phyloP scores from a whole-genome alignment of 2,329 filamentous ascomycete genomes.

The Grosmannia huntii region DNA sequence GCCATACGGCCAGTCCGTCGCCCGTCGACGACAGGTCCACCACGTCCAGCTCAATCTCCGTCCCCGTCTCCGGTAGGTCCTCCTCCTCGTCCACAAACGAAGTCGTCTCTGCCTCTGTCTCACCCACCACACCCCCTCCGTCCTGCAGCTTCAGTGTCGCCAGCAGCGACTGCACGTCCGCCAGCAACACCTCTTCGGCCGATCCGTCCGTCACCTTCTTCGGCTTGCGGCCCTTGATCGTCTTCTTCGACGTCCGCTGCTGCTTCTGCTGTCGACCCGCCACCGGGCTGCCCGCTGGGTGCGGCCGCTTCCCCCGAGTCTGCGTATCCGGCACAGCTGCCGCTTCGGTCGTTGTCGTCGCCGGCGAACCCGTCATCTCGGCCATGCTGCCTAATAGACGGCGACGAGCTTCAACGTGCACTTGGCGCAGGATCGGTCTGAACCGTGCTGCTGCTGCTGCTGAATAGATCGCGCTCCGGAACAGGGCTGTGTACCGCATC shows the following conservation, averaged over 20 bases:
- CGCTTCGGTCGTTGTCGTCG: background rate
- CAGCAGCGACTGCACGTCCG: constrained; percentile 47
- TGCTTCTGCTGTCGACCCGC: constrained; percentile 3
- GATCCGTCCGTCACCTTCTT: constrained; percentile 44
- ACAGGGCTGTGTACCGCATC: background rate
- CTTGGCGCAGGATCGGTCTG: background rate
- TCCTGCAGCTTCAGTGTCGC: constrained; percentile 24
- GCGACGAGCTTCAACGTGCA: background rate
- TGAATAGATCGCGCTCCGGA: background rate
- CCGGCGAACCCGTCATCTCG: background rate
- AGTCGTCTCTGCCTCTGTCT: background rate
- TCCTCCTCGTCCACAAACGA: constrained; percentile 4
- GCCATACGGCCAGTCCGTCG: constrained; percentile 66
- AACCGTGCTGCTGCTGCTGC: background rate
- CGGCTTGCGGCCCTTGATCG: constrained; percentile 45
- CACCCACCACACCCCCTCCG: constrained; percentile 13
- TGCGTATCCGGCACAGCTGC: background rate
- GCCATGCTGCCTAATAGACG: background rate
- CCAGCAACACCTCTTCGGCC: constrained; percentile 51
- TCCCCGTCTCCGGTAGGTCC: constrained; percentile 50
- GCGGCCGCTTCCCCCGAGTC: constrained; percentile 4
- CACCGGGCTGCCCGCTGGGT: constrained; percentile 3
- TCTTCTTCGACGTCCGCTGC: constrained; percentile 23
- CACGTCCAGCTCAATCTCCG: constrained; percentile 74
- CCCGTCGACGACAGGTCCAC: constrained; percentile 78